Conservation (phyloP, 2,329 filamentous ascomycete genomes). For the Penicillium glabrum region DNA sequence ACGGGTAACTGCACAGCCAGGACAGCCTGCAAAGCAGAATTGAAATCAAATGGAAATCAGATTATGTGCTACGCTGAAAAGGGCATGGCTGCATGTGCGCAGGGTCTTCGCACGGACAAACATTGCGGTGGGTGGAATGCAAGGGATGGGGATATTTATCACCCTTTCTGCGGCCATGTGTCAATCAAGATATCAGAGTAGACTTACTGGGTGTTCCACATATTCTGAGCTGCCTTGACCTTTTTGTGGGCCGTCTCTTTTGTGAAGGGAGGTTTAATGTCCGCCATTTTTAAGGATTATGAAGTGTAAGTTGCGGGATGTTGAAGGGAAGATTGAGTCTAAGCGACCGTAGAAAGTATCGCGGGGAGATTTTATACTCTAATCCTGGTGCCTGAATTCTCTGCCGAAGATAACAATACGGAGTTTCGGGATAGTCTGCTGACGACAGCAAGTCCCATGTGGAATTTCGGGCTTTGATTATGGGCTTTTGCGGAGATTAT, state of each 20-base stretch:
- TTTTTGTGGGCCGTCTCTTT: constrained; percentile 69
- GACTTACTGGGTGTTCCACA: constrained; percentile 74
- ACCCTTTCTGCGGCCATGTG: constrained; percentile 19
- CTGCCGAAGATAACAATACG: neutral
- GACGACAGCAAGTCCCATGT: neutral
- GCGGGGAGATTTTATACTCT: neutral
- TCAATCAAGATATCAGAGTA: constrained; percentile 2
- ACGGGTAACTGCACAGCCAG: neutral
- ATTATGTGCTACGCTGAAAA: neutral
- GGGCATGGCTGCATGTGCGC: constrained; percentile 7
- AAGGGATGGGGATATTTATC: constrained; percentile 9
- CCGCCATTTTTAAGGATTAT: constrained; percentile 31
- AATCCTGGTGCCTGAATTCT: neutral
- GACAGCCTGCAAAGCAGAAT: neutral
- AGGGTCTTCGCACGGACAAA: constrained; percentile 16
- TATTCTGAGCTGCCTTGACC: constrained; percentile 79
- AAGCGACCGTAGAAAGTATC: neutral
- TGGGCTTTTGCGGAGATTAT: neutral
- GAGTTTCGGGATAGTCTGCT: neutral
- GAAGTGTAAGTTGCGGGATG: neutral
- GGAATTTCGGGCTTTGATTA: neutral
- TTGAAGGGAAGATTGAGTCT: neutral
- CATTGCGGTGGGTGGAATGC: constrained; percentile 14
- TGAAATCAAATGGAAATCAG: neutral
- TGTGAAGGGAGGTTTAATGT: constrained; percentile 68